A percentile compares a stretch with the other conserved stretches of the same genome.
Conservation (phyloP, 495 filamentous ascomycete species). For the Tetracladium setigerum region DNA sequence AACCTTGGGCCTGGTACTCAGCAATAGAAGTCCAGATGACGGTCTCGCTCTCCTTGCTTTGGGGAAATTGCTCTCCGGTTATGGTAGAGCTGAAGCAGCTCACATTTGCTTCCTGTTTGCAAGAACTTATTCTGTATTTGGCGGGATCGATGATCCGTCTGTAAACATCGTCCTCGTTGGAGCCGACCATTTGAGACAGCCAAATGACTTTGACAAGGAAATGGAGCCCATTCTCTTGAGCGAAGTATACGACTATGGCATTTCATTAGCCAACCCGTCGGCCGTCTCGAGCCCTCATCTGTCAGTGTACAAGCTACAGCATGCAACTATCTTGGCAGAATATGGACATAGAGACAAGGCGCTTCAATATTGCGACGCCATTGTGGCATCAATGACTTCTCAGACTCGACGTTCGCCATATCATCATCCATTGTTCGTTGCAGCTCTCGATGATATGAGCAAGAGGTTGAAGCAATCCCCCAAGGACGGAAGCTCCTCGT, state of each 20-base stretch:
- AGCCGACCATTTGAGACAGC: slow-evolving; percentile 61
- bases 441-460: slow-evolving; percentile 73
- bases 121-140: slow-evolving; percentile 53
- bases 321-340: slow-evolving; percentile 78
- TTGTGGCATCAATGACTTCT: slow-evolving; percentile 68
- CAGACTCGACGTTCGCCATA: slow-evolving; percentile 80
- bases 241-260: slow-evolving; percentile 86
- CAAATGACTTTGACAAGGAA: slow-evolving; percentile 62
- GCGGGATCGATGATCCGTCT: slow-evolving; percentile 76
- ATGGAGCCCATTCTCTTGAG: slow-evolving; percentile 80
- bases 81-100: slow-evolving; percentile 83
- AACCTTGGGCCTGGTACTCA: slow-evolving; percentile 75
- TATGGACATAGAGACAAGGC: slow-evolving; percentile 75
- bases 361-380: slow-evolving; percentile 83
- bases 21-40: slow-evolving; percentile 79
- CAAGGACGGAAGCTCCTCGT: slow-evolving; percentile 57
- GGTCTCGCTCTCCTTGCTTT: slow-evolving; percentile 67
- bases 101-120: slow-evolving; percentile 74
- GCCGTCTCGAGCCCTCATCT: slow-evolving; percentile 70
- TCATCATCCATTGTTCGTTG: slow-evolving; percentile 65
- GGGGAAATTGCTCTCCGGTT: slow-evolving; percentile 75
- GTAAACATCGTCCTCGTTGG: slow-evolving; percentile 78
- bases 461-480: slow-evolving; percentile 77
- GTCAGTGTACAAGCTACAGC: slow-evolving; percentile 78
- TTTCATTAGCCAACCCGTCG: slow-evolving; percentile 52